Evolutionary conservation across 164 flowering plant genomes (phyloP), one percentile per base, ranked within the genome.

Genomic region (Sextonia rubra): DNA sequence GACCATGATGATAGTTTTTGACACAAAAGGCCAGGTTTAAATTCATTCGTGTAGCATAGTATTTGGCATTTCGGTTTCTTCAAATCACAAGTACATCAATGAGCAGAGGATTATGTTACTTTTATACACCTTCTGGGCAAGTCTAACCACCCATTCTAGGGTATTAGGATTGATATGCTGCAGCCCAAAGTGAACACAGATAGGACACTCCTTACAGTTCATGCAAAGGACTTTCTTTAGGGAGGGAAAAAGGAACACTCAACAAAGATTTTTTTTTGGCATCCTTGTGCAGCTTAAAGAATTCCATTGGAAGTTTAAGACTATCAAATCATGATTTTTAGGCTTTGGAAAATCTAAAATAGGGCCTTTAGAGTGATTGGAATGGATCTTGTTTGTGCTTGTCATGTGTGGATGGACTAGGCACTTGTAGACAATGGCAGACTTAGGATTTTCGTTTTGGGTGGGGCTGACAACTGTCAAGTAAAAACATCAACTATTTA

Each of bases 1-100:
- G 98, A 64, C 79, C 89, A 47, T 78, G 93, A 67, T 91, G 98
- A 85, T 92, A 76, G 94, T 92, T 60, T 92, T 92, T 84, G 96
- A 92, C 82, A 93, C 94, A 68, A 89, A 88, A 78, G 91, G 88
- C 81, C 91, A 92, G 97, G 97, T 91, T 72, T 22, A 73, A 60
- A 67, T 58, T 9, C 56, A 4, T 47, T 12, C 25, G 24, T 14
- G 58, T 69, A 18, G 12, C 6, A 49, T 0, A 44, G 37, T 18
- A 69, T 2, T 60, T 66, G 25, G 26, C 20, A 47, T 17, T 23
- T 65, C 6, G 15, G 55, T 47, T 24, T 23, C 37, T 29, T 3
- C 22, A 47, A 4, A 3, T 32, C 56, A 55, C 11, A 32, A 64
- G 52, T 48, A 47, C 7, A 20, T 66, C 52, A 1, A 17, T 15